Evolutionary conservation across 306 rosid genomes (phyloP).

Genomic region (Leucaena leucocephala): DNA sequence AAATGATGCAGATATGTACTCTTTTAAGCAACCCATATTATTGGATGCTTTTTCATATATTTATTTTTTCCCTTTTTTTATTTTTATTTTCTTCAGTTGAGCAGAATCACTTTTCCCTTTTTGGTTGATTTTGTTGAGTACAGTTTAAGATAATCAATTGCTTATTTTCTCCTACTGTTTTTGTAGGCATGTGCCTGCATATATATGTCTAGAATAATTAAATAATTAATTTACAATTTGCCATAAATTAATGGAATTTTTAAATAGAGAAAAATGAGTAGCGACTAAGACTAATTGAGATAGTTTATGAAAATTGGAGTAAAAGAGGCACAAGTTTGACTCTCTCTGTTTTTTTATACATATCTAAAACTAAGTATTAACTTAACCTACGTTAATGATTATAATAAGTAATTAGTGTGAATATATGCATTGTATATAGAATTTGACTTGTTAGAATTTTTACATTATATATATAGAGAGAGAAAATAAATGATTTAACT

Average conservation of each 20-base stretch:
- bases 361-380: background rate
- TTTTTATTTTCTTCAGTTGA: background rate
- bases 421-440: background rate
- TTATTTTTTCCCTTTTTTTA: background rate
- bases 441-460: background rate
- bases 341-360: background rate
- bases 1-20: background rate
- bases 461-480: background rate
- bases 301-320: background rate
- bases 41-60: background rate
- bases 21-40: background rate
- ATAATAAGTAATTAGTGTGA: background rate
- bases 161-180: background rate
- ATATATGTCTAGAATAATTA: background rate
- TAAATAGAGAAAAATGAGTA: background rate
- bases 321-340: background rate
- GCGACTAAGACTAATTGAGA: background rate
- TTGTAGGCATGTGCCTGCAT: background rate
- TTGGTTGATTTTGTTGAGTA: background rate
- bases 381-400: background rate
- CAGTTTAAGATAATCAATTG: background rate
- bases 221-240: background rate
- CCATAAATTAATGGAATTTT: background rate
- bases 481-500: background rate
- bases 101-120: background rate